Base-by-base conservation (phyloP, 345 rosid genomes). In the Excoecaria agallocha region DNA sequence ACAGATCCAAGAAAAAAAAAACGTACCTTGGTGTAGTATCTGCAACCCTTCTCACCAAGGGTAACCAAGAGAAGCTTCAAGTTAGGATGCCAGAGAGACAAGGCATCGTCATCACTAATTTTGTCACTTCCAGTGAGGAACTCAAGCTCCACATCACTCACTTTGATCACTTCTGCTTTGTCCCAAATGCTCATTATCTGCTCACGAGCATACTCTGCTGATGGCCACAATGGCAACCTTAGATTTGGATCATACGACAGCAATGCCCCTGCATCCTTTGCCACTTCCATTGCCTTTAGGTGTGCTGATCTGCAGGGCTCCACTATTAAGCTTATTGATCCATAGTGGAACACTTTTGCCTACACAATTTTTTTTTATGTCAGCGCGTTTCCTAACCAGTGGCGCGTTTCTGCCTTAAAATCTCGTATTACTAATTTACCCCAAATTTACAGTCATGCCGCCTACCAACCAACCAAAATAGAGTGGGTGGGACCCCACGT, bases 231-330 rank as follows among this genome's bases (percentile, higher is more conserved):
- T 6, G 98, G 96, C n/a, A 96, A 84, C 69, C 99, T 84, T 58
- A 96, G 84, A 80, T 96, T 96, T 1, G 99, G 99, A 76, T 96
- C 99, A 45, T 93, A 96, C 1, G 99, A 96, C 1, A 96, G 93
- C 70, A 96, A 78, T 3, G 97, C 98, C 16, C 98, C 99, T 0
- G 96, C 90, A 3, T 91, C 86, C 71, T 86, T 93, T 16, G 99
- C 99, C 73, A 80, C 99, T 71, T 89, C 86, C 96, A 96, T 96
- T 35, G 99, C 99, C 79, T 87, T 87, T 20, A 93, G 24, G 43
- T 96, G 99, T 0, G 98, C 99, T 3, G 97, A 91, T 81, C 99
- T 66, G 81, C 99, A 96, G 75, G 99, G 99, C 90, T 96, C 98
- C 80, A 93, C 98, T 3, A 95, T 95, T 87, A 95, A 85, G 65